Conservation (phyloP, 306 rosid genomes). For the Sphenostylis stenocarpa region DNA sequence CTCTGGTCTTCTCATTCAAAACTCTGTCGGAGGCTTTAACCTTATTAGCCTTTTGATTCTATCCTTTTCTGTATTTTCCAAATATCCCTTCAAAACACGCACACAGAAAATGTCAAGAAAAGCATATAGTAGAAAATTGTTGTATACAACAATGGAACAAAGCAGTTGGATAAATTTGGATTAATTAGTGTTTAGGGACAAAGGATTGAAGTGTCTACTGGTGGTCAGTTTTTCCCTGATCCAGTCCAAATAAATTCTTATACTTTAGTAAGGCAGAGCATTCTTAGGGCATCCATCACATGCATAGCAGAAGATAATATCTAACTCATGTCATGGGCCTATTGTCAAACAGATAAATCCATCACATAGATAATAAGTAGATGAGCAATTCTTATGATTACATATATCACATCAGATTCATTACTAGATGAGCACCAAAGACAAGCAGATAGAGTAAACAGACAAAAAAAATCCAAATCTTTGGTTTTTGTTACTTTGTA, state of each 20-base stretch:
- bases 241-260: neutral
- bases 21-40: constrained; percentile 85
- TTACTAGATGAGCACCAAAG: neutral
- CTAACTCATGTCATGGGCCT: constrained; percentile 24
- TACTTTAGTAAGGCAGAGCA: neutral
- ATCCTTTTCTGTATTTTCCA: constrained; percentile 91
- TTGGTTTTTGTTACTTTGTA: neutral
- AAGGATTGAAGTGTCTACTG: neutral
- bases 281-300: constrained; percentile 4
- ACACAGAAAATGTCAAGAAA: constrained; percentile 25
- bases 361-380: neutral
- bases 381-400: constrained; percentile 9
- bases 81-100: constrained; percentile 62
- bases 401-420: neutral
- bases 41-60: constrained; percentile 85
- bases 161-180: neutral
- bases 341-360: constrained; percentile 14
- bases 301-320: constrained; percentile 23
- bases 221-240: neutral
- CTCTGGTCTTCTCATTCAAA: constrained; percentile 42
- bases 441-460: neutral
- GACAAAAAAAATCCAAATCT: neutral
- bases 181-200: neutral
- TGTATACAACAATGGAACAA: neutral
- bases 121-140: constrained; percentile 21